These are phyloP conservation scores for Clonostachys solani DNA, from an alignment of 2,329 filamentous ascomycete species.

Conservation along the genomic window DNA sequence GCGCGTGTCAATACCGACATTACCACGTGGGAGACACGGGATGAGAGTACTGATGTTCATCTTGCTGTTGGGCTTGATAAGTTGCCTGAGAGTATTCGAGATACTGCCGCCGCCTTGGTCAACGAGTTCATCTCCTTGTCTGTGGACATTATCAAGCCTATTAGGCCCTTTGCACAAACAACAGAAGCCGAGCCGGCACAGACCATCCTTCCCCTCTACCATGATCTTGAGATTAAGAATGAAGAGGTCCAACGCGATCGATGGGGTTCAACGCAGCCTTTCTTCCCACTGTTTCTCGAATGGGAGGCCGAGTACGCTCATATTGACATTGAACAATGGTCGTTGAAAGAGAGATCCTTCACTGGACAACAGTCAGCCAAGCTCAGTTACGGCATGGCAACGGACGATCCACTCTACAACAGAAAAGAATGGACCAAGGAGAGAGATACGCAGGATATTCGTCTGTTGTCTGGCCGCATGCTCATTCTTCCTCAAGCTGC, in stretches of 20 bases:
- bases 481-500: conserved; percentile 33
- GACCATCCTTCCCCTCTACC: no score
- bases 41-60: no score
- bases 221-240: no score
- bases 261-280: conserved; percentile 28
- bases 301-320: conserved; percentile 38
- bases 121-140: no score
- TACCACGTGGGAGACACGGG: no score
- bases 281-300: conserved; percentile 34
- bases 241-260: conserved; percentile 15
- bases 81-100: no score
- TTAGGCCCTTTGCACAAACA: no score
- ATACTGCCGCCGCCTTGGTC: no score
- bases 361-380: conserved; percentile 4
- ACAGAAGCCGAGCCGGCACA: no score
- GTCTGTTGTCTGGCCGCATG: conserved; percentile 25
- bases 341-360: conserved; percentile 18
- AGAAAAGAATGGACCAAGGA: conserved; percentile 2
- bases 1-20: no score
- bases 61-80: no score
- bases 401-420: not conserved
- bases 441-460: conserved; percentile 8
- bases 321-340: conserved; percentile 24
- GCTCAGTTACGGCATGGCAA: not conserved
- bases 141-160: no score